phyloP scores from a whole-genome alignment of 495 filamentous ascomycete species.

The Penicillium simplicissimum region DNA sequence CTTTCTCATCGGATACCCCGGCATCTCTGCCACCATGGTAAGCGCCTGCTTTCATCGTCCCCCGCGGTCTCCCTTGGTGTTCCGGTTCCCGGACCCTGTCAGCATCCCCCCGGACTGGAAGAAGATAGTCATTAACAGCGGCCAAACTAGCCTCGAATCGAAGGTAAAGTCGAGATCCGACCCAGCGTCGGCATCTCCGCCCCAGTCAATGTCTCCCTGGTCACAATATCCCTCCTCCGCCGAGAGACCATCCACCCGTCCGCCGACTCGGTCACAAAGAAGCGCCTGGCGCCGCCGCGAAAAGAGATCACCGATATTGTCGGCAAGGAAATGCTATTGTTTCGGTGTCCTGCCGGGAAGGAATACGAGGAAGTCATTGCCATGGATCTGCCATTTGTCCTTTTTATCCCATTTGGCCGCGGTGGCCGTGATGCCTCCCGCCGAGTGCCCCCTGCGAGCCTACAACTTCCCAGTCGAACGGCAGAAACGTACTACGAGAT shows the following conservation, averaged over 20 bases:
- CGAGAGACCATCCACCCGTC: slow-evolving; percentile 96
- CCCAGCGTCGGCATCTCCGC: slow-evolving; percentile 79
- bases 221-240: slow-evolving; percentile 89
- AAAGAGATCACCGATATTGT: slow-evolving; percentile 91
- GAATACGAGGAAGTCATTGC: slow-evolving; percentile 84
- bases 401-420: slow-evolving; percentile 94
- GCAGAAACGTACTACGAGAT: slow-evolving; percentile 97
- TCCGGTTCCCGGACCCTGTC: slow-evolving; percentile 1
- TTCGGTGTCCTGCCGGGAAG: slow-evolving; percentile 77
- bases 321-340: slow-evolving; percentile 92
- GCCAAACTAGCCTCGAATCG: slow-evolving; percentile 77
- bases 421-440: slow-evolving; percentile 84
- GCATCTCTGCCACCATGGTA: slow-evolving; percentile 96
- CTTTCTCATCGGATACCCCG: slow-evolving; percentile 94
- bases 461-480: slow-evolving; percentile 86
- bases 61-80: slow-evolving; percentile 2
- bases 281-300: slow-evolving; percentile 85
- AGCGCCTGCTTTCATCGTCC: slow-evolving; percentile 31
- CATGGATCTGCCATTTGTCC: slow-evolving; percentile 97
- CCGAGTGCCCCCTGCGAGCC: slow-evolving; percentile 86
- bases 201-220: slow-evolving; percentile 86
- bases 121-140: slow-evolving; percentile 5
- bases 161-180: slow-evolving; percentile 97
- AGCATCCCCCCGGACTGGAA: neutral
- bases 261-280: slow-evolving; percentile 90